A percentile compares a stretch with the other conserved stretches of the same genome.
phyloP scores from a whole-genome alignment of 2,329 filamentous ascomycete species.

The Leptosphaerulina australis region DNA sequence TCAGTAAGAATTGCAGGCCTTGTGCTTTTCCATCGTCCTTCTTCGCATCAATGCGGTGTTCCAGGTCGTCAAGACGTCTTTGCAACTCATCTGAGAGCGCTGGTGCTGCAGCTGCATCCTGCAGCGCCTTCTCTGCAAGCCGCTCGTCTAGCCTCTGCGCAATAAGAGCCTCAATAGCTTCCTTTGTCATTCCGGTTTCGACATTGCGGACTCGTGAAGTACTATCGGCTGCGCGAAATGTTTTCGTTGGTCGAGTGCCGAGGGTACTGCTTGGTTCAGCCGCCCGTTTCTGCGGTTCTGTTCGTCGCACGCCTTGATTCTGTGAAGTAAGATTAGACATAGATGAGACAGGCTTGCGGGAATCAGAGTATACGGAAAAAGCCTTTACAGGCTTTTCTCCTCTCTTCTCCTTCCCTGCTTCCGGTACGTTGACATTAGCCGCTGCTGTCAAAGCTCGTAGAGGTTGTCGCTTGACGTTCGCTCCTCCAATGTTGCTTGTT shows the following conservation, averaged over 20 bases:
- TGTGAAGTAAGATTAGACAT: slow-evolving; percentile 39
- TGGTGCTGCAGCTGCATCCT: slow-evolving; percentile 57
- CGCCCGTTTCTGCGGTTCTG: slow-evolving; percentile 54
- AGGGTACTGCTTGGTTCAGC: slow-evolving; percentile 48
- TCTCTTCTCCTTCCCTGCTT: slow-evolving; percentile 58
- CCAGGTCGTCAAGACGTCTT: slow-evolving; percentile 79
- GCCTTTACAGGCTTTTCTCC: slow-evolving; percentile 76
- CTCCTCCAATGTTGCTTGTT: slow-evolving; percentile 43
- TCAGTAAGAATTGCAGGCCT: slow-evolving; percentile 83
- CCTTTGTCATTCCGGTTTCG: slow-evolving; percentile 56
- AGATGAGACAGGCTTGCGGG: slow-evolving; percentile 38
- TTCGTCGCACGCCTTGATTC: slow-evolving; percentile 43
- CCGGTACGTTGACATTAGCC: slow-evolving; percentile 72
- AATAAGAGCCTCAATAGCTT: slow-evolving; percentile 87
- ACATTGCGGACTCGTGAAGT: slow-evolving; percentile 37
- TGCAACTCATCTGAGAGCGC: slow-evolving; percentile 78
- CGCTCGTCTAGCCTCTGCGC: slow-evolving; percentile 91
- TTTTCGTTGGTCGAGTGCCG: slow-evolving; percentile 50
- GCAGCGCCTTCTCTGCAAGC: slow-evolving; percentile 73
- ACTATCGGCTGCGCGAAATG: slow-evolving; percentile 44
- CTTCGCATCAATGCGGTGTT: slow-evolving; percentile 77
- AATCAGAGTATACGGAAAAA: slow-evolving; percentile 85
- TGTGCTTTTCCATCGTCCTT: slow-evolving; percentile 77
- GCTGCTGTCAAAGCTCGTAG: slow-evolving; percentile 76
- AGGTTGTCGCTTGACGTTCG: slow-evolving; percentile 69